Evolutionary conservation across 2,329 filamentous ascomycete species (phyloP).

Genomic region (Xylaria hypoxylon): DNA sequence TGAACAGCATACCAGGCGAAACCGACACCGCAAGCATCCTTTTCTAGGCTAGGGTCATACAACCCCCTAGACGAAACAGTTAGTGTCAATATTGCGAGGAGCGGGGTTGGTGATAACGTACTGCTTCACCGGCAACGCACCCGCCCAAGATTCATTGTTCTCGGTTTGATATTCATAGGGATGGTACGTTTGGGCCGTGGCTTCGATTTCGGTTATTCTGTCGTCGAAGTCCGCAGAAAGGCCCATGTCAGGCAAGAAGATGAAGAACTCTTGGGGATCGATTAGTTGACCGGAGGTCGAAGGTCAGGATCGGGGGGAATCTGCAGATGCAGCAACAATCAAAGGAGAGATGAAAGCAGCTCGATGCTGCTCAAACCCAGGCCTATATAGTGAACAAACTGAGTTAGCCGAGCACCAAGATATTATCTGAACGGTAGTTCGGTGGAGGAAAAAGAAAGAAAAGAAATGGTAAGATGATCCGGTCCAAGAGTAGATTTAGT

Average conservation of each 20-base stretch:
- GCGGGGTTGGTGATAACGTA: constrained; percentile 52
- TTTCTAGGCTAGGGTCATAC: constrained; percentile 95
- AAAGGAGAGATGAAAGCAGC: constrained; percentile 44
- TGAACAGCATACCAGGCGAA: constrained; percentile 81
- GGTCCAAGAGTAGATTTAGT: constrained; percentile 17
- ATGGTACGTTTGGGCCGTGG: constrained; percentile 69
- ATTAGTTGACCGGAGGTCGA: constrained; percentile 33
- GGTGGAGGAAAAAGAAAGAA: constrained; percentile 27
- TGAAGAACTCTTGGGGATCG: constrained; percentile 25
- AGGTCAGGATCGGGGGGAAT: constrained; percentile 38
- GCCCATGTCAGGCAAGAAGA: constrained; percentile 75
- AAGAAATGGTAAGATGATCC: constrained; percentile 10
- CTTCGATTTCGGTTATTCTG: constrained; percentile 71
- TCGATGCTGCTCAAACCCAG: constrained; percentile 45
- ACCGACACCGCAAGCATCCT: constrained; percentile 99
- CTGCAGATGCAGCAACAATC: constrained; percentile 39
- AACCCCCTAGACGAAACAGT: constrained; percentile 70
- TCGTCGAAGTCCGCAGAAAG: constrained; percentile 75
- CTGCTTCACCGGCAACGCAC: constrained; percentile 96
- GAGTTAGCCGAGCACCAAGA: constrained; percentile 36
- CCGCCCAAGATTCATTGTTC: constrained; percentile 90
- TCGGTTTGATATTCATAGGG: constrained; percentile 89
- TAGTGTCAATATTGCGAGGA: constrained; percentile 25
- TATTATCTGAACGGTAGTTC: constrained; percentile 25
- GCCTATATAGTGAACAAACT: constrained; percentile 37